Percentiles rank a stretch among this genome's conserved stretches.
Conservation (phyloP, 1,284 basidiomycete genomes). For the Boletus semigastroideus region DNA sequence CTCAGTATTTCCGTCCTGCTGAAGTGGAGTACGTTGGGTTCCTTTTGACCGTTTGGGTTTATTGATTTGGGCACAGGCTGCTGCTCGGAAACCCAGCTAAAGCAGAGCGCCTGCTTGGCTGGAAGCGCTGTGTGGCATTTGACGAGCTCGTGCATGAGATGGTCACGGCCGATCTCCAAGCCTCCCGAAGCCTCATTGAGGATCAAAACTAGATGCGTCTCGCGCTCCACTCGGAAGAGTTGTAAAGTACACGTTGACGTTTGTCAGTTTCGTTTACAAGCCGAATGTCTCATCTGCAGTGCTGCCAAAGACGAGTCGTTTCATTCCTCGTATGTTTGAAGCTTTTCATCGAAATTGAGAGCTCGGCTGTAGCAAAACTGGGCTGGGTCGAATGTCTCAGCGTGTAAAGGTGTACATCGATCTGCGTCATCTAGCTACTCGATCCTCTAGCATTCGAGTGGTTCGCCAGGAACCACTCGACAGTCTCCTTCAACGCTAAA, state of each 20-base stretch:
- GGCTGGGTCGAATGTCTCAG: background rate
- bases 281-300: background rate
- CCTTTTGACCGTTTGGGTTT: constrained; percentile 1
- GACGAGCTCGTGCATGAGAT: constrained; percentile 84
- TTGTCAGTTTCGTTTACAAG: constrained; percentile 6
- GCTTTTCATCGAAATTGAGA: no score
- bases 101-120: constrained; percentile 80
- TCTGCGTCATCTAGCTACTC: constrained; percentile 3
- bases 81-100: constrained; percentile 82
- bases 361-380: no score
- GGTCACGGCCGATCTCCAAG: constrained; percentile 77
- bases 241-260: constrained; percentile 1
- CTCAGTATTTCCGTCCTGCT: constrained; percentile 83
- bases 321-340: no score
- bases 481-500: constrained; percentile 65
- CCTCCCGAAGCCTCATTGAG: constrained; percentile 69
- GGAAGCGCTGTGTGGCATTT: constrained; percentile 83
- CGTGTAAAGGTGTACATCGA: constrained; percentile 6
- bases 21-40: constrained; percentile 79
- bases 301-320: background rate
- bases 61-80: constrained; percentile 47
- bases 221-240: background rate
- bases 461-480: constrained; percentile 80
- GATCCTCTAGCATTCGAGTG: constrained; percentile 63
- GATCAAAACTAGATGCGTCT: constrained; percentile 65